Evolutionary conservation across 2,329 filamentous ascomycete genomes (phyloP).

Genomic region (Microdochium paspali): DNA sequence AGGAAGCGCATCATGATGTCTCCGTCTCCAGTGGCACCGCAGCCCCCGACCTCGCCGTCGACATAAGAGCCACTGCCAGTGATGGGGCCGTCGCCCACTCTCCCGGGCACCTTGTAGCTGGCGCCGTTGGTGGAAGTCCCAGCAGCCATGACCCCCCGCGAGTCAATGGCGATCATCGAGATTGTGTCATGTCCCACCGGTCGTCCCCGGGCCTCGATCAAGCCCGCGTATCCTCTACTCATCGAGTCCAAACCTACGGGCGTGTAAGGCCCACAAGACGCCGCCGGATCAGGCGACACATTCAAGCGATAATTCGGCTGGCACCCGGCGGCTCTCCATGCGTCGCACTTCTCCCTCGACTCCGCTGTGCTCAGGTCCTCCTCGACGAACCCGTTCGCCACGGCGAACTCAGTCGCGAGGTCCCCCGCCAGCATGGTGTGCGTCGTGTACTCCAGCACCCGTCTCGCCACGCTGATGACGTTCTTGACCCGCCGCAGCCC

Average conservation of each 20-base stretch:
- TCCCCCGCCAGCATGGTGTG: constrained; percentile 45
- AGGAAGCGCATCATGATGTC: constrained; percentile 49
- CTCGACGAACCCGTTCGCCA: constrained; percentile 37
- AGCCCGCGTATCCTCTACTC: constrained; percentile 7
- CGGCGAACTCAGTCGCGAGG: constrained; percentile 41
- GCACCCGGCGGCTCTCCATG: constrained; percentile 18
- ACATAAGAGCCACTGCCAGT: constrained; percentile 45
- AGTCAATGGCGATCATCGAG: constrained; percentile 37
- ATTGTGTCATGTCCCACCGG: constrained; percentile 39
- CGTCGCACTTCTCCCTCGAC: constrained; percentile 32
- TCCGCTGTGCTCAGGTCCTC: constrained; percentile 31
- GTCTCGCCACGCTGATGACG: constrained; percentile 39
- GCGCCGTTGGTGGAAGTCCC: constrained; percentile 48
- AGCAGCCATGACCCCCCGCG: constrained; percentile 36
- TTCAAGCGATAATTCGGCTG: constrained; percentile 41
- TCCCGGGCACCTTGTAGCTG: constrained; percentile 42
- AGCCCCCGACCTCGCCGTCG: constrained; percentile 42
- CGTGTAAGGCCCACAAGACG: constrained; percentile 36
- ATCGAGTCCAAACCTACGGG: constrained; percentile 17
- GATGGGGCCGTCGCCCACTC: constrained; percentile 47
- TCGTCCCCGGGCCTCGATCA: constrained; percentile 4
- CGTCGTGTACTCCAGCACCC: constrained; percentile 39
- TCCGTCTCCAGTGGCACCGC: constrained; percentile 46
- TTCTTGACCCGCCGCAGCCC: constrained; percentile 36
- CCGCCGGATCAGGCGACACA: constrained; percentile 30